phyloP scores from a whole-genome alignment of 306 rosid species.

The Acmispon strigosus region DNA sequence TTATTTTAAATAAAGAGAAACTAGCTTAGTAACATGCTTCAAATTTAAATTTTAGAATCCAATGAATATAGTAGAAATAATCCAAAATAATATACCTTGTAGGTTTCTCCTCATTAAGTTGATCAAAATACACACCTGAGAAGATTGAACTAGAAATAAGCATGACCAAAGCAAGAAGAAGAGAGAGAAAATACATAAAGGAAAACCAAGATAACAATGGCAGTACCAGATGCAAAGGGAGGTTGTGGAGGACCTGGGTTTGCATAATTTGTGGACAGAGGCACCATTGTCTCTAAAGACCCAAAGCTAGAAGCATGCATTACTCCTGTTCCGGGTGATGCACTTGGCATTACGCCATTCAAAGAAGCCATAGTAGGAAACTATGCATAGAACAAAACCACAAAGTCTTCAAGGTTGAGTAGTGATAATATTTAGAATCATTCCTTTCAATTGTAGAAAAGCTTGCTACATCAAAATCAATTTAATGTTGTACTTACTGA shows the following conservation, averaged over 20 bases:
- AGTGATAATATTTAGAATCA: too few relatives aligned
- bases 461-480: background rate
- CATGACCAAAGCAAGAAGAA: background rate
- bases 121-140: constrained; percentile 52
- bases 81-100: constrained; percentile 35
- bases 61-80: background rate
- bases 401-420: background rate
- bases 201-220: constrained; percentile 18
- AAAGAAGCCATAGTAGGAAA: constrained; percentile 36
- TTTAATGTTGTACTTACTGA: constrained; percentile 39
- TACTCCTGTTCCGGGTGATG: constrained; percentile 29
- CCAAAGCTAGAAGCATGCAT: constrained; percentile 38
- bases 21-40: background rate
- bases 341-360: constrained; percentile 29
- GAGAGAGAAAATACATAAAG: background rate
- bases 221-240: constrained; percentile 37
- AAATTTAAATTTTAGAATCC: background rate
- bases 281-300: constrained; percentile 27
- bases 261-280: constrained; percentile 32
- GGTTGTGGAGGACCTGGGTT: constrained; percentile 24
- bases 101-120: constrained; percentile 25
- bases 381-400: constrained; percentile 27
- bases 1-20: background rate
- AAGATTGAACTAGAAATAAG: constrained; percentile 17
- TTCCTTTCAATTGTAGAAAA: too few relatives aligned